These are phyloP conservation scores for Spergularia bocconei DNA, from an alignment of 148 eudicot species.

Conservation along the genomic window DNA sequence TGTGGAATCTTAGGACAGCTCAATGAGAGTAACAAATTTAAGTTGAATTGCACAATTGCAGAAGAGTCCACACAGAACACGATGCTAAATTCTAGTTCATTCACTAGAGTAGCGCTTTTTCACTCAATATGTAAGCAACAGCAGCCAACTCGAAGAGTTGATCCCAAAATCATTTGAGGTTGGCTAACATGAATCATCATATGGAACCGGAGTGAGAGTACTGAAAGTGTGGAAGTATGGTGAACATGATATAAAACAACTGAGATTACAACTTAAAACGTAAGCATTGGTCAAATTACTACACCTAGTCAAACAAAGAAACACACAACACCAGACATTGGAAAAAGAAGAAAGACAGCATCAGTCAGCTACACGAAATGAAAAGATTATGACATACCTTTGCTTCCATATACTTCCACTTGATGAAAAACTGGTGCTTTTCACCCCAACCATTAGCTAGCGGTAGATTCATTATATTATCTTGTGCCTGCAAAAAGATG, in stretches of 20 bases:
- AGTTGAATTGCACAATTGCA: background rate
- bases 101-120: background rate
- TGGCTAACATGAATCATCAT: too few species aligned
- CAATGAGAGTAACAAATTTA: background rate
- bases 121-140: too few species aligned
- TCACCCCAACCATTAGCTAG: constrained; percentile 97
- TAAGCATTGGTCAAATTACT: background rate
- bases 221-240: too few species aligned
- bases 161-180: too few species aligned
- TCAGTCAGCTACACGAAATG: background rate
- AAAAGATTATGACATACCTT: constrained; percentile 51
- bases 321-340: background rate
- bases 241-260: too few species aligned
- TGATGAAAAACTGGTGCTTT: constrained; percentile 75
- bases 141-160: too few species aligned
- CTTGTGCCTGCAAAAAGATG: constrained; percentile 73
- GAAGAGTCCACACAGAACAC: background rate
- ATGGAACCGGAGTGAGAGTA: too few species aligned
- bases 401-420: constrained; percentile 92
- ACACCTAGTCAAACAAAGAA: background rate
- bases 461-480: constrained; percentile 83
- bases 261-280: too few species aligned
- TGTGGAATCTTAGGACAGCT: background rate
- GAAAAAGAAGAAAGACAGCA: background rate
- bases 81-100: background rate